Base-by-base conservation (phyloP, 352 stramenopile species). In the Pilasporangium apinafurcum region DNA sequence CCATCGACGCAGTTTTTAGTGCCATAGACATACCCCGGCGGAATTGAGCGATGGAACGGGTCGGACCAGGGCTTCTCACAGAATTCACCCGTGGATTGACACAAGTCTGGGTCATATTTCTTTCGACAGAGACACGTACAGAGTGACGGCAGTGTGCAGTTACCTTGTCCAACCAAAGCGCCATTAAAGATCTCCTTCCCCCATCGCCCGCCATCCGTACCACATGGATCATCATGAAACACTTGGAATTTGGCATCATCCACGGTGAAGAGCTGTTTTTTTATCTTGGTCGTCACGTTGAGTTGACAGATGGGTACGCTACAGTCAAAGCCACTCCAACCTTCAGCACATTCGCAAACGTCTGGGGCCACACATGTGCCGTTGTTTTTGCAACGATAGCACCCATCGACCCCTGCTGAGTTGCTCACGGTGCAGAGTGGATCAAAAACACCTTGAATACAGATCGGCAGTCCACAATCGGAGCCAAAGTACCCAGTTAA, bases 291-390 rank as follows among this genome's bases (percentile, higher is more conserved):
- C 8, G 65, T 80, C 22, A 83, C 43, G 14, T 44, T 48, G 24
- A 93, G 46, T 33, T 75, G 61, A 44, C 95, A 99, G 4, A 98
- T 74, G 1, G 95, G 96, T 26, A 74, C 87, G 39, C 61, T 67
- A 64, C 95, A 99, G 58, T 98, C 95, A 49, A 96, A 98, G 10
- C 95, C 95, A 10, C 64, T 86, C 95, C 95, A 98, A 5, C 92
- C 95, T 28, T 83, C 58, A 0, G 90, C 78, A 65, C 95, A 98
- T 16, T 74, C 44, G 49, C 95, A 98, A 27, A 91, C 51, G 51
- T 97, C 92, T 0, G 92, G 92, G 0, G 68, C 80, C 10, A 95
- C 69, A 41, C 95, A 98, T 5, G 86, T 71, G 21, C 95, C 95
- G 26, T 86, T 88, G 51, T 98, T 98, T 26, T 79, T 70, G 63